Evolutionary conservation across 306 rosid genomes (phyloP).

Genomic region (Mimosa bimucronata): DNA sequence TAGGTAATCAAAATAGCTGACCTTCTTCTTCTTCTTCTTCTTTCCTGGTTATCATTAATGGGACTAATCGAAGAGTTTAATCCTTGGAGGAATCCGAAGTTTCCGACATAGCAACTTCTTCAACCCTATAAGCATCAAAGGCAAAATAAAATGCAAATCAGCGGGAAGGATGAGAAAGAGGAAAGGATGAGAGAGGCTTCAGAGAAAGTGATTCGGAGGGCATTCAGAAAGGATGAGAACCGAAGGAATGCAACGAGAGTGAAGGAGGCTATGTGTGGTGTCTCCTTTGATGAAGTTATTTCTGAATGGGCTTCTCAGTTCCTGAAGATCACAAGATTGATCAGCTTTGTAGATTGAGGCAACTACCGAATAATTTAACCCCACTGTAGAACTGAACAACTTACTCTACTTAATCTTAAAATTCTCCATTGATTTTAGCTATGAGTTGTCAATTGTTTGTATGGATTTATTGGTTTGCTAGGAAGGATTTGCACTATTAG

Average conservation of each 20-base stretch:
- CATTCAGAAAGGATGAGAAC: constrained; percentile 74
- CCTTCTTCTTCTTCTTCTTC: no score
- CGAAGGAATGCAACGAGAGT: constrained; percentile 71
- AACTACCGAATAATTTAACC: no score
- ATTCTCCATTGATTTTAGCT: neutral
- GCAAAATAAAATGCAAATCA: no score
- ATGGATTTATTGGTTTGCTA: neutral
- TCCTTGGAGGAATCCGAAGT: no score
- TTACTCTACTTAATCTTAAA: neutral
- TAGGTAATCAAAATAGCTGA: no score
- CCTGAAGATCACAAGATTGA: constrained; percentile 77
- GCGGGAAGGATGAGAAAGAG: constrained; percentile 48
- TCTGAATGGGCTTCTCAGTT: constrained; percentile 72
- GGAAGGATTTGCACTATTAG: neutral
- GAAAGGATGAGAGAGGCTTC: constrained; percentile 44
- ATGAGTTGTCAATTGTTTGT: neutral
- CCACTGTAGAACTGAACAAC: constrained; percentile 15
- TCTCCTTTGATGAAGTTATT: constrained; percentile 65
- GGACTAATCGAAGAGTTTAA: no score
- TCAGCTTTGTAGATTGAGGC: constrained; percentile 60
- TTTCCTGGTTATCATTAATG: no score
- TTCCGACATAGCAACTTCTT: no score
- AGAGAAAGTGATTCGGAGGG: constrained; percentile 57
- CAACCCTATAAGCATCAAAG: no score
- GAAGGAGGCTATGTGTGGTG: constrained; percentile 84